Base-by-base conservation (phyloP, 306 rosid species). In the Cucumis hystrix region DNA sequence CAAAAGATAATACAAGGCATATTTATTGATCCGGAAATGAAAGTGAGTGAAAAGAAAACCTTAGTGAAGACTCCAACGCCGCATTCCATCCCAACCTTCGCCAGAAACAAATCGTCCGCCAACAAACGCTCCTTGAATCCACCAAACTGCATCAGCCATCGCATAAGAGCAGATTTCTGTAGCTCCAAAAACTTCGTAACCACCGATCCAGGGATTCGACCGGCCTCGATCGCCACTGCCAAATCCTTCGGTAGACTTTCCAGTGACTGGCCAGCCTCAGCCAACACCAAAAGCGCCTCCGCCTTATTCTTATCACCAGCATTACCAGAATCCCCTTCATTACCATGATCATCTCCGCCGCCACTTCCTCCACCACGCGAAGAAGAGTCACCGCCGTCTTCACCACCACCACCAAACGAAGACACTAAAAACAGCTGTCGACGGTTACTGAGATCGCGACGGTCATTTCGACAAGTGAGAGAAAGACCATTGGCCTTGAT, bases 31-130 rank as follows among this genome's bases (percentile, higher is more conserved):
- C 75, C 75, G 40, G 1, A 45, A 61, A 13, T 18, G 23, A 20
- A 30, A 43, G 14, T 16, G 18, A 57, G 4, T 55, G 43, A 25
- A 21, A 55, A 61, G n/a, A 8, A 4, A 72, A 95, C 97, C 98
- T 95, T 95, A 25, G 98, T 91, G 81, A 92, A 92, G 81, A 95
- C 69, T 47, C 98, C 98, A 78, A 95, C 98, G 47, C 98, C 97
- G 68, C 98, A 95, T 70, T 95, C 98, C 82, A 95, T 84, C n/a
- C 4, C 85, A 15, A 95, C 78, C 82, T 95, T 95, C 3, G 92
- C 94, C 25, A 95, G 84, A 82, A 95, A 95, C 52, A 95, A 88
- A 85, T 95, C 99, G 78, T 95, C 99, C 0, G 99, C 99, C 72
- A 95, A 81, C 43, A 95, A 87, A 6, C 99, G 87, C 87, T 95